Evolutionary conservation across 352 stramenopile species (phyloP), one percentile per base, ranked within the genome.

Genomic region (Pythium insidiosum): DNA sequence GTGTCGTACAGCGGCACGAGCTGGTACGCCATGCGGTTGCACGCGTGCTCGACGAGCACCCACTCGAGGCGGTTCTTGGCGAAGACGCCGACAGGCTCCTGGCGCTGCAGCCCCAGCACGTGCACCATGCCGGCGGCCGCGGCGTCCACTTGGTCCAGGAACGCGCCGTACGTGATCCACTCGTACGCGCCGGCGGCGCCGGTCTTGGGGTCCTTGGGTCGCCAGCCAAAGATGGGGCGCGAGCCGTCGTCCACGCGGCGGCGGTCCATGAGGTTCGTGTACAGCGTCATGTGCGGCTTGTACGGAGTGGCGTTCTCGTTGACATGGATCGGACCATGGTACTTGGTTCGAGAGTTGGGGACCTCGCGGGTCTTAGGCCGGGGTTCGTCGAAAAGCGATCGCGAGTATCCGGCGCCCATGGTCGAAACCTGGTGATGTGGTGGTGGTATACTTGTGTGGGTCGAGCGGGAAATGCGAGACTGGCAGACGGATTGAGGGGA

Each of bases 1-100:
- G 77, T 93, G 50, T 93, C 77, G 56, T 90, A 92, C n/a, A 92
- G 62, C 36, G 76, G 76, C 45, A 86, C 71, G 20, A 86, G 54
- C 13, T 72, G 56, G 58, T 80, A 87, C 31, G 64, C 48, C 70
- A 83, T 84, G 60, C 77, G 77, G 43, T 76, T 83, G 47, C 56
- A 63, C 22, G 45, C 58, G 48, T 81, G 73, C 52, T 89, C 77
- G 1, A 80, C 69, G 6, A 84, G 49, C 9, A 68, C 59, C 76
- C 76, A 89, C 43, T 86, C 64, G 50, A 78, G 78, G 24, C 73
- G 50, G 60, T 86, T 87, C 58, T 82, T 84, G 49, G 50, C 61
- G 58, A 89, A 86, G n/a, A 86, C 38, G 5, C 76, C 76, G 21
- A 89, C 62, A 22, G 78, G 63, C 33, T 73, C 73, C 13, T 63